These are phyloP conservation scores for Tolypocladium cylindrosporum DNA, from an alignment of 2,329 filamentous ascomycete species.

Conservation along the genomic window DNA sequence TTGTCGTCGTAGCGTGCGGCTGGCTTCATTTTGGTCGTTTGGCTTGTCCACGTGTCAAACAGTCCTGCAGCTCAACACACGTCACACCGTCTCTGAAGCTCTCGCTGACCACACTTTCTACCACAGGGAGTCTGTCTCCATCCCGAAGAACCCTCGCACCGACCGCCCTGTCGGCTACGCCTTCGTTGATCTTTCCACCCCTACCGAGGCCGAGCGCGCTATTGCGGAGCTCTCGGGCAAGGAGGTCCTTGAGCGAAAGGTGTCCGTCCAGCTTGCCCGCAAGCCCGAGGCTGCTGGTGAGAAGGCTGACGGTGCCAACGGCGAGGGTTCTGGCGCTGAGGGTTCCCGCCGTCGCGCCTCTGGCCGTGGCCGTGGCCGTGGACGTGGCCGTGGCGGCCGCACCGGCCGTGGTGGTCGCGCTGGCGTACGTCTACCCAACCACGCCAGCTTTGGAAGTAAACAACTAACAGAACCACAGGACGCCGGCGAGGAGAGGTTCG, in stretches of 20 bases:
- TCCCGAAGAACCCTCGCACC: conserved; percentile 98
- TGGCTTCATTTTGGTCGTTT: not conserved
- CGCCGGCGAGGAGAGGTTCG: conserved; percentile 33
- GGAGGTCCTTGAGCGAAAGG: conserved; percentile 97
- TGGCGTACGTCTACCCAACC: conserved; percentile 13
- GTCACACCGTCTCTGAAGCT: not conserved
- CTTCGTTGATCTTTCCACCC: conserved; percentile 95
- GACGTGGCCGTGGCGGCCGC: conserved; percentile 59
- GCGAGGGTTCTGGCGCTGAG: conserved; percentile 63
- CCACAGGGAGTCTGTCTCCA: conserved; percentile 89
- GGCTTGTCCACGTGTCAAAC: not conserved
- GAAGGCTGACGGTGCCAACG: conserved; percentile 64
- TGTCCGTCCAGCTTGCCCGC: conserved; percentile 95
- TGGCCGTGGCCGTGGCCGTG: conserved; percentile 58
- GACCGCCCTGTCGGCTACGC: conserved; percentile 97
- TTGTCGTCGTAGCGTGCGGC: not conserved
- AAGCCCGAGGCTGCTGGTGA: conserved; percentile 84
- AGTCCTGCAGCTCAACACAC: not conserved
- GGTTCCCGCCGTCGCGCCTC: conserved; percentile 53
- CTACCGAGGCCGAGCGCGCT: conserved; percentile 87
- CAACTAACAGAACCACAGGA: conserved; percentile 13
- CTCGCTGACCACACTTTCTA: conserved; percentile 15
- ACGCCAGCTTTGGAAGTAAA: too few species aligned
- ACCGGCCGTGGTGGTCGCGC: conserved; percentile 46
- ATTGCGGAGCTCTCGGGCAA: conserved; percentile 94